These are phyloP conservation scores for Candida quercuum DNA, from an alignment of 805 yeast genomes.

Conservation along the genomic window DNA sequence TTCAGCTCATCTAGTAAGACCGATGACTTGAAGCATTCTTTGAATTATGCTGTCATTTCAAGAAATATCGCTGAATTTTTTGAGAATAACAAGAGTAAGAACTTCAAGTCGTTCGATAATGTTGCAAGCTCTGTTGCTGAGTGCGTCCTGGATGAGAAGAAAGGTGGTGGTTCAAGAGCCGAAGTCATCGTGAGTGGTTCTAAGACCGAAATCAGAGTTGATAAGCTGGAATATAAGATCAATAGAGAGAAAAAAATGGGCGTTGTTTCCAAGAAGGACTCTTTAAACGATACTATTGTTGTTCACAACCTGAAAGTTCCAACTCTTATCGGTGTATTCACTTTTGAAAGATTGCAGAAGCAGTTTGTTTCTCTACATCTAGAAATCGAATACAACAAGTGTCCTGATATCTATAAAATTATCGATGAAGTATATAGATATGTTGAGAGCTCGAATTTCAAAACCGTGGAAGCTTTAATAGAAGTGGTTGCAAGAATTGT, in stretches of 20 bases:
- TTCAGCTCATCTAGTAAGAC: conserved; percentile 69
- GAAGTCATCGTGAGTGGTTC: conserved; percentile 37
- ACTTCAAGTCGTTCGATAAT: conserved; percentile 30
- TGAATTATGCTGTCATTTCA: conserved; percentile 84
- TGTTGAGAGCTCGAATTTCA: conserved; percentile 76
- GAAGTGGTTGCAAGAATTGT: conserved; percentile 60
- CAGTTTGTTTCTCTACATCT: conserved; percentile 68
- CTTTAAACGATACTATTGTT: conserved; percentile 19
- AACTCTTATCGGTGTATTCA: conserved; percentile 89
- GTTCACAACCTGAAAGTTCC: conserved; percentile 53
- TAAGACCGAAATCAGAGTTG: conserved; percentile 57
- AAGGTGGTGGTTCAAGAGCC: conserved; percentile 43
- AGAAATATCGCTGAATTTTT: conserved; percentile 54
- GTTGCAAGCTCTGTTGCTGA: conserved; percentile 43
- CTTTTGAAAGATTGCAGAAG: conserved; percentile 76
- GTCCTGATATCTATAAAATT: conserved; percentile 28
- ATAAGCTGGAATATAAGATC: conserved; percentile 37
- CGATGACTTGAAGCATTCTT: conserved; percentile 77
- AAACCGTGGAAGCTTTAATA: conserved; percentile 91
- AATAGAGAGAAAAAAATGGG: conserved; percentile 25
- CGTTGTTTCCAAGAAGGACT: conserved; percentile 7
- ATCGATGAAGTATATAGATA: conserved; percentile 48
- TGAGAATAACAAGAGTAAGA: conserved; percentile 31
- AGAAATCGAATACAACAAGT: conserved; percentile 35
- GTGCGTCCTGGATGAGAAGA: conserved; percentile 37